Evolutionary conservation across 441 rosid genomes (phyloP), one percentile per base, ranked within the genome.

Genomic region (Gossypium gossypioides): DNA sequence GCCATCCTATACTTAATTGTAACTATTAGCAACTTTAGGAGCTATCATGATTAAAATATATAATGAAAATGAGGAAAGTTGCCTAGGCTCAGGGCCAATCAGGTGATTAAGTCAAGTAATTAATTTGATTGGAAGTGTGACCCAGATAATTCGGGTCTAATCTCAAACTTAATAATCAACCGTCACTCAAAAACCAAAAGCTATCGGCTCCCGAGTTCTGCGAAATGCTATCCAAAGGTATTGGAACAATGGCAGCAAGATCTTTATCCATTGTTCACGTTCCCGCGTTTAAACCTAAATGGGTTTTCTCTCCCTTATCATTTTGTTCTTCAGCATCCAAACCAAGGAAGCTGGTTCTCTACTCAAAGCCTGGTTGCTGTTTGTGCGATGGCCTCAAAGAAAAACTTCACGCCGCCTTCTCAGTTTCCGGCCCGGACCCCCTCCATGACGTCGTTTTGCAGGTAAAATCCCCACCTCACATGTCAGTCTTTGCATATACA

Each of bases 361-460:
- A 91, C 83, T 88, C 96, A 2, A 89, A 89, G 77, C 96, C 96
- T 8, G 98, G 89, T 1, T 91, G 96, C 80, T 91, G 92, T 81
- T 86, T 90, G 84, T 94, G 98, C 76, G 96, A 91, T 77, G 96
- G 96, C 44, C 93, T 94, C 76, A 94, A 94, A 78, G 96, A 90
- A 82, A 91, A 89, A 83, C 96, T 91, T 42, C 76, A 89, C 9
- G 87, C 93, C 21, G 91, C 91, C 3, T 94, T 94, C 83, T 82
- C 83, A 70, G 76, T 94, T 42, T 73, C 93, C 12, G 83, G 87
- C 34, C 81, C 93, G 0, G 74, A 83, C 50, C 84, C 95, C 15
- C 91, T 91, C 22, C 76, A 84, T 62, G 89, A 91, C 84, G 85
- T 91, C 68, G 82, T 58, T 72, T 86, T 94, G 71, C 87, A 82